A percentile compares a stretch with the other conserved stretches of the same genome.
Conservation (phyloP, 2,329 filamentous ascomycete genomes). For the Hypocreales sp. region DNA sequence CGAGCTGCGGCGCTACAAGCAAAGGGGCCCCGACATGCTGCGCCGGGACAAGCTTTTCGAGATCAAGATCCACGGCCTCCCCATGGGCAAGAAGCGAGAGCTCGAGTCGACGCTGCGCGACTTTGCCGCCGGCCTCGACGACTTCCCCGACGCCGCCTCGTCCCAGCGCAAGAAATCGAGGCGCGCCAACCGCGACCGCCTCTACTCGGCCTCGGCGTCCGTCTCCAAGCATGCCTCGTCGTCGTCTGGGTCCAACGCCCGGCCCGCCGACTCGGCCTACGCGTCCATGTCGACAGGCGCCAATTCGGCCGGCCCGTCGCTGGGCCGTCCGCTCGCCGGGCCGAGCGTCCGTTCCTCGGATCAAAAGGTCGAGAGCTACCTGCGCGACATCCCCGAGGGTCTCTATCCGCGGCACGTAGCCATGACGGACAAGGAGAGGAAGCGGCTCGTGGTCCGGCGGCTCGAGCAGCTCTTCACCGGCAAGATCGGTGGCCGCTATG, state of each 20-base stretch:
- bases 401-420: slow-evolving; percentile 44
- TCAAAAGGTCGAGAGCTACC: slow-evolving; percentile 51
- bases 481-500: slow-evolving; percentile 32
- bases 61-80: slow-evolving; percentile 61
- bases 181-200: slow-evolving; percentile 20
- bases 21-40: slow-evolving; percentile 47
- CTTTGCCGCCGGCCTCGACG: slow-evolving; percentile 50
- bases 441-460: slow-evolving; percentile 59
- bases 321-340: slow-evolving; percentile 19
- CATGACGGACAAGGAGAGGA: slow-evolving; percentile 60
- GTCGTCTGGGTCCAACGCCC: slow-evolving; percentile 34
- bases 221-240: slow-evolving; percentile 36
- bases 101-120: slow-evolving; percentile 57
- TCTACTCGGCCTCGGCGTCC: slow-evolving; percentile 25
- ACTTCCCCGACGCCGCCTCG: slow-evolving; percentile 25
- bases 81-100: slow-evolving; percentile 58
- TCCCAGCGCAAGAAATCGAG: slow-evolving; percentile 22
- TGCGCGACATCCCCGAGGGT: slow-evolving; percentile 57
- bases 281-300: slow-evolving; percentile 48
- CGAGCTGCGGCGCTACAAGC: slow-evolving; percentile 56
- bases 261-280: slow-evolving; percentile 46
- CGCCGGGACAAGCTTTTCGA: slow-evolving; percentile 70
- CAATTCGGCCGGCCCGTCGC: slow-evolving; percentile 25
- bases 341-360: slow-evolving; percentile 27
- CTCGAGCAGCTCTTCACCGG: slow-evolving; percentile 75